A percentile compares a stretch with the other conserved stretches of the same genome.
Evolutionary conservation across 768 basidiomycete species (phyloP).

Genomic region (Suillus tomentosus): DNA sequence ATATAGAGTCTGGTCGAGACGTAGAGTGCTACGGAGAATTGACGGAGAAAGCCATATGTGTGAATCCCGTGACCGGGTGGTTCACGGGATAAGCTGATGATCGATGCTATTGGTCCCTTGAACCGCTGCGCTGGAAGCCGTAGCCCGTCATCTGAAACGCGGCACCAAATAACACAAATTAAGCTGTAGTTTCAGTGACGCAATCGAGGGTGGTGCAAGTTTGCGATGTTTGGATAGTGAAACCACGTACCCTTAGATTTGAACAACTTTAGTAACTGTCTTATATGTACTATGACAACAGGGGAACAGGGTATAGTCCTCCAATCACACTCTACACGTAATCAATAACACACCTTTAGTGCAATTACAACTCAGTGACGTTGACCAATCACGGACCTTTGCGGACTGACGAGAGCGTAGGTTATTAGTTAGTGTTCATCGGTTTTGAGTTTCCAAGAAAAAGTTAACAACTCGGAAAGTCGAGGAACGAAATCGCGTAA

Average conservation of each 20-base stretch:
- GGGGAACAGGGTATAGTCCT: not conserved
- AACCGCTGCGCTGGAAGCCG: not conserved
- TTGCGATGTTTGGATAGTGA: not conserved
- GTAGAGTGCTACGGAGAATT: no score
- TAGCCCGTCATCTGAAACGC: not conserved
- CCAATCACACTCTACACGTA: not conserved
- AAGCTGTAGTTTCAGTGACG: not conserved
- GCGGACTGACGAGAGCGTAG: not conserved
- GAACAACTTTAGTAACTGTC: not conserved
- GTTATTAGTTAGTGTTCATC: not conserved
- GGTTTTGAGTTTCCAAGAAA: not conserved
- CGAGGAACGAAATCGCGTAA: not conserved
- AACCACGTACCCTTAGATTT: not conserved
- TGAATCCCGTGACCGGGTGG: not conserved
- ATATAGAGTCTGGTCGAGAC: not conserved
- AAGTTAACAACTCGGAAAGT: not conserved
- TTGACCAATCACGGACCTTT: not conserved
- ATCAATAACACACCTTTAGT: not conserved
- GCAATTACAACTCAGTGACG: not conserved
- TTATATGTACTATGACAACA: not conserved
- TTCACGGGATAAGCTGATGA: not conserved
- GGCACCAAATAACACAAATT: not conserved
- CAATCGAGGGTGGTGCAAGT: not conserved
- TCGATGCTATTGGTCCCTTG: constrained; percentile 1
- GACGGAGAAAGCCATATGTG: not conserved